These are phyloP conservation scores for Bonnemaisonia californica DNA, from an alignment of 31 red algal genomes.

Conservation along the genomic window DNA sequence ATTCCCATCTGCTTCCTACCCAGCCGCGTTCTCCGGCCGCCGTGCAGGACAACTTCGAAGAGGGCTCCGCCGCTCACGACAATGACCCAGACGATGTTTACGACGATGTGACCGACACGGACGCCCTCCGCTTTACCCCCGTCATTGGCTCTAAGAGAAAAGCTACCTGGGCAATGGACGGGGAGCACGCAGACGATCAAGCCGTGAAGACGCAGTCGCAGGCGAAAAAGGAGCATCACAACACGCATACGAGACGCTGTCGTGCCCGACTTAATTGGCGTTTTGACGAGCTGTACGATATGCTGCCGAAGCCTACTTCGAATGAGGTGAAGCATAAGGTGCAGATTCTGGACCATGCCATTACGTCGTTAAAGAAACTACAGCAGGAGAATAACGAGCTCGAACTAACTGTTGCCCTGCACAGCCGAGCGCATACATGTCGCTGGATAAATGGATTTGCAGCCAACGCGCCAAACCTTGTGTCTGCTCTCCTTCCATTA, in stretches of 20 bases:
- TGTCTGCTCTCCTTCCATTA: slow-evolving; percentile 24
- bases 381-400: slow-evolving; percentile 48
- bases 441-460: slow-evolving; percentile 54
- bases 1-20: not conserved
- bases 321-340: slow-evolving; percentile 71
- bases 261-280: slow-evolving; percentile 64
- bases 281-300: slow-evolving; percentile 54
- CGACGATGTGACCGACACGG: not conserved
- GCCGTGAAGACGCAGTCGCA: slow-evolving; percentile 40
- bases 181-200: not conserved
- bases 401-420: slow-evolving; percentile 40
- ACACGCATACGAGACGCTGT: slow-evolving; percentile 78
- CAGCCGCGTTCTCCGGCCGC: not conserved
- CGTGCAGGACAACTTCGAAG: not conserved
- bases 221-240: slow-evolving; percentile 45
- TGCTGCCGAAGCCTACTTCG: slow-evolving; percentile 49
- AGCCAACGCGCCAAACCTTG: not conserved
- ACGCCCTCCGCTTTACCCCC: not conserved
- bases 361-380: slow-evolving; percentile 12
- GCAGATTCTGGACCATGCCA: slow-evolving; percentile 68
- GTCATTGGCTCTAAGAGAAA: too few relatives aligned
- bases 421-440: not conserved
- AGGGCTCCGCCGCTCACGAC: not conserved
- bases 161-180: not conserved
- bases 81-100: not conserved